Base-by-base conservation (phyloP, 768 basidiomycete genomes). In the Steccherinum ochraceum region DNA sequence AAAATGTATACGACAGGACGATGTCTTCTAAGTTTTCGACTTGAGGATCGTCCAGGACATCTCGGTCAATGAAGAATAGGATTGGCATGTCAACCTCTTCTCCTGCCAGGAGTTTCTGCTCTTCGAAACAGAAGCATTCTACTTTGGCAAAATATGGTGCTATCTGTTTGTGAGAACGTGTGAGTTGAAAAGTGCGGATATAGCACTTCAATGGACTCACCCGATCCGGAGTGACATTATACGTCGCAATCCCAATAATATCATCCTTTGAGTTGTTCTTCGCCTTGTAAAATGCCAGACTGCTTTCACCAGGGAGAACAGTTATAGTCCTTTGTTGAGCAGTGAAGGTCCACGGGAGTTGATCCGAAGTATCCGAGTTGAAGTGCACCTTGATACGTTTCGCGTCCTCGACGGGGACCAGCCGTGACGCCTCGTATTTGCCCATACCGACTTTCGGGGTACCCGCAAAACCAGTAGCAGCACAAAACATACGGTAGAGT, bases 41-140 rank as follows among this genome's bases (percentile, higher is more conserved):
- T 2, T 83, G 67, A 1, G 93, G 93, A 58, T 99, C 96, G 41
- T 99, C 94, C 30, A 94, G 74, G 49, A 96, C 84, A 64, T 98
- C 96, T 57, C 92, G 89, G 73, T 99, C 96, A 58, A 99, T 95
- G 74, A 99, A 99, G 73, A 99, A 99, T 50, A 99, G 79, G 18
- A 99, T 77, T 2, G 96, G 96, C 80, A 99, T 91, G 68, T 99
- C 96, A 26, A 99, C 89, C 69, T 97, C 93, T 70, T 99, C 96
- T 24, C 87, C 86, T 0, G 94, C 93, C 21, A 96, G 73, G 10
- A 99, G 80, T 59, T 85, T 89, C 68, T 99, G 96, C 65, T 99
- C 96, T 66, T 99, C 96, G 58, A 99, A 99, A 69, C 96, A 99
- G 74, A 99, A 99, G 58, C 96, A 99, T 67, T 99, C 96, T 12